phyloP scores from a whole-genome alignment of 192 early-diverging fungal species.

The Umbelopsis ramanniana region DNA sequence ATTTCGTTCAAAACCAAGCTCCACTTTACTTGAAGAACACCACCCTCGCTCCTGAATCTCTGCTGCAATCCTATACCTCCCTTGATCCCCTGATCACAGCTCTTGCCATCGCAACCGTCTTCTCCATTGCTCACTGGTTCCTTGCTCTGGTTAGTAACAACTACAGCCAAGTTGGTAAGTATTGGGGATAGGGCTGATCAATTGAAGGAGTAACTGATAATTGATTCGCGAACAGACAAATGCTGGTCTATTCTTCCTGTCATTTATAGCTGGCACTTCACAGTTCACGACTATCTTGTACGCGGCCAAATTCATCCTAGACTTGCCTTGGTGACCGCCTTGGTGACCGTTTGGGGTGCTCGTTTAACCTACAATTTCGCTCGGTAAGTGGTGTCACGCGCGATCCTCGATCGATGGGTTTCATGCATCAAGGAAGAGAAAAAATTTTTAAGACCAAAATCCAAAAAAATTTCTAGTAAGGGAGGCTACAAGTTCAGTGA shows the following conservation, averaged over 20 bases:
- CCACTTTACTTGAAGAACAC: not conserved
- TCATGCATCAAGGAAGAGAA: not conserved
- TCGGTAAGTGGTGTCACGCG: slow-evolving; percentile 27
- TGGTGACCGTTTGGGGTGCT: slow-evolving; percentile 70
- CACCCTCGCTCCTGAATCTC: slow-evolving; percentile 10
- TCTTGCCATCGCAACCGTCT: slow-evolving; percentile 23
- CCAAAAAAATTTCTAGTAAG: slow-evolving; percentile 46
- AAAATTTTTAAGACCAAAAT: not conserved
- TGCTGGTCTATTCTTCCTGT: slow-evolving; percentile 78
- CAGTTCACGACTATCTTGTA: slow-evolving; percentile 52
- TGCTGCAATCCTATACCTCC: slow-evolving; percentile 32
- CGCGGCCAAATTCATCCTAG: slow-evolving; percentile 43
- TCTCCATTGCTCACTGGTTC: slow-evolving; percentile 45
- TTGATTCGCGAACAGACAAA: slow-evolving; percentile 53
- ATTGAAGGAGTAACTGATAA: not conserved
- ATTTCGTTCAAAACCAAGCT: slow-evolving; percentile 5
- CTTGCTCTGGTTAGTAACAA: slow-evolving; percentile 46
- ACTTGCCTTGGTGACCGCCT: slow-evolving; percentile 40
- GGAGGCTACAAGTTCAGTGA: slow-evolving; percentile 70
- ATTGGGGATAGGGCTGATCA: not conserved
- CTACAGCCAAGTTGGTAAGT: slow-evolving; percentile 49
- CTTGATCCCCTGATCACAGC: slow-evolving; percentile 47
- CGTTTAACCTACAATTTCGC: slow-evolving; percentile 82
- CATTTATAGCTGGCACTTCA: slow-evolving; percentile 60
- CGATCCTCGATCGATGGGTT: not conserved